These are phyloP conservation scores for Talaromyces funiculosus DNA, from an alignment of 2,329 filamentous ascomycete genomes.

Conservation along the genomic window DNA sequence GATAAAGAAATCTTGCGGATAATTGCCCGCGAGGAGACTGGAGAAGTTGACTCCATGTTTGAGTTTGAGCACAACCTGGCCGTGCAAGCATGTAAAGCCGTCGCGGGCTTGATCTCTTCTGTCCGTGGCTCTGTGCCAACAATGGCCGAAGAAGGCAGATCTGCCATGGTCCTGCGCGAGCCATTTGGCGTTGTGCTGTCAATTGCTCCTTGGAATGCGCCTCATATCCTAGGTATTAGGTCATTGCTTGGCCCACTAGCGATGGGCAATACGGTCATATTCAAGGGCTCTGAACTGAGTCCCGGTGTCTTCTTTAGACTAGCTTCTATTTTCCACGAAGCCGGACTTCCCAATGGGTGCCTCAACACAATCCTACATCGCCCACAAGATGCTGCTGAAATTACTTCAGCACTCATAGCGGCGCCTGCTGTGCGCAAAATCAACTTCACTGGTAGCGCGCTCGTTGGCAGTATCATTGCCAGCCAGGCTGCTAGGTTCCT, in stretches of 20 bases:
- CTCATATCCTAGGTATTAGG: constrained; percentile 21
- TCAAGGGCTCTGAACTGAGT: constrained; percentile 30
- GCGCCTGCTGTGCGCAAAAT: constrained; percentile 36
- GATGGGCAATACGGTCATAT: constrained; percentile 18
- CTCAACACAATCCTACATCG: constrained; percentile 35
- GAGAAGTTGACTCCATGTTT: constrained; percentile 1
- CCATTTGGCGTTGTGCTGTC: constrained; percentile 9
- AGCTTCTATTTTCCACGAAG: constrained; percentile 33
- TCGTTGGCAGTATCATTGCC: constrained; percentile 40
- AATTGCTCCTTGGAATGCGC: constrained; percentile 16
- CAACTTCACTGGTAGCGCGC: constrained; percentile 43
- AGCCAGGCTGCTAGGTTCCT: constrained; percentile 33
- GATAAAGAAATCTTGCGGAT: not conserved
- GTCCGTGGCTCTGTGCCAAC: constrained; percentile 23
- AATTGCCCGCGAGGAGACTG: not conserved
- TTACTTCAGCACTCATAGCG: constrained; percentile 35
- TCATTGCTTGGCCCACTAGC: constrained; percentile 18
- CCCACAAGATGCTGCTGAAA: constrained; percentile 28
- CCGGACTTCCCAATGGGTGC: constrained; percentile 39
- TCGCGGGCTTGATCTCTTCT: constrained; percentile 4
- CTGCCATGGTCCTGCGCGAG: constrained; percentile 16
- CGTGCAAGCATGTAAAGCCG: not conserved
- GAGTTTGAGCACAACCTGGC: constrained; percentile 1
- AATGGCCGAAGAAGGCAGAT: constrained; percentile 26
- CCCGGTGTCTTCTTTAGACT: constrained; percentile 30